Evolutionary conservation across 192 early-diverging fungal species (phyloP), one percentile per base, ranked within the genome.

Genomic region (Backusella sp.): DNA sequence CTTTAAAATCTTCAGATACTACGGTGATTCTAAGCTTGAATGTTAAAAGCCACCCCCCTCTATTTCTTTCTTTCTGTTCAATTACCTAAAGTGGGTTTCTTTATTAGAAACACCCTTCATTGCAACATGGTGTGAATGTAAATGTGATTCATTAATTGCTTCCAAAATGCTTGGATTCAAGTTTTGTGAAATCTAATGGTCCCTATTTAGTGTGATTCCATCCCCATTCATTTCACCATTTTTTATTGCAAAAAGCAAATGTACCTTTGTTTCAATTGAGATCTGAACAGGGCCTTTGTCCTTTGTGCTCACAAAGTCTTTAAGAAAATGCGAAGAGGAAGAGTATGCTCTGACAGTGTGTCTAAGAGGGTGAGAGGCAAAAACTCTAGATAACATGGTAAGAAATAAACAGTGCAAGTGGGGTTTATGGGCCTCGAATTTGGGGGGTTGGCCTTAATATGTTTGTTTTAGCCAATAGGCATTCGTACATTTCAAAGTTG

Each of bases 1-100:
- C 70, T 41, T 86, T 73, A 73, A 95, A 96, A 41, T 77, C 72
- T 6, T 90, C 87, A 14, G 94, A 94, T 1, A 96, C 91, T 7
- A 94, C 82, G 14, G 82, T 89, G 15, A 95, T 87, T 30, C 46
- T 49, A 49, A 49, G 17, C 17, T 6, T 49, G 1, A 49, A 37
- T 32, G 21, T 26, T 21, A 70, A 35, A 72, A 72, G 23, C 28
- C 15, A 3, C 28, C n/a, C 4, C n/a, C 5, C 4, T 12, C 5
- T 19, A 19, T 46, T 46, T 49, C 5, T 49, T 15, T 17, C 30
- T 72, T 32, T 19, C 4, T 19, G 46, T 3, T 49, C 5, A 49
- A 49, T 49, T 80, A 91, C 90, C 87, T 74, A 76, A 97, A 97
- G 79, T 97, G 96, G 14, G 96, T 96, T 79, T 97, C 96, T 9